phyloP scores from a whole-genome alignment of 441 rosid species.

The Eutrema salsugineum region DNA sequence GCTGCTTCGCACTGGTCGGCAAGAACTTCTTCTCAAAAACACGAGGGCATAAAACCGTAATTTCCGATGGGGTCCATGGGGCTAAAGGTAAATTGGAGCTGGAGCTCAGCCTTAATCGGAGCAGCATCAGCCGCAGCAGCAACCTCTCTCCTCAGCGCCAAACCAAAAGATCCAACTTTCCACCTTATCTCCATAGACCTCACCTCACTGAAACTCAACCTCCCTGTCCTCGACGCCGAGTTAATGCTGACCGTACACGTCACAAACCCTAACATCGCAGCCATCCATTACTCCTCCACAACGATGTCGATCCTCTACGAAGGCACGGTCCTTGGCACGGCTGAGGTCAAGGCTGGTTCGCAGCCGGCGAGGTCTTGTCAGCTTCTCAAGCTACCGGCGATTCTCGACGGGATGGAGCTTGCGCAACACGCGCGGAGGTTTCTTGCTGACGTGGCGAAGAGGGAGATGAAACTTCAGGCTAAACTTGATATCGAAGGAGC shows the following conservation, averaged over 20 bases:
- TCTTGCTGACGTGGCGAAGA: conserved; percentile 59
- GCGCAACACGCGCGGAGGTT: conserved; percentile 70
- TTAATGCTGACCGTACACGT: conserved; percentile 78
- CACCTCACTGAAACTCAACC: conserved; percentile 71
- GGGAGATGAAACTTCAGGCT: conserved; percentile 79
- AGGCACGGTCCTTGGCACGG: conserved; percentile 73
- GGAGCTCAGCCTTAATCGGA: conserved; percentile 67
- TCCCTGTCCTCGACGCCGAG: conserved; percentile 74
- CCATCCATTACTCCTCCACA: conserved; percentile 67
- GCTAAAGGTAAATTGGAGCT: conserved; percentile 60
- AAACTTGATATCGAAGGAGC: conserved; percentile 55
- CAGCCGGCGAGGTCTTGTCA: conserved; percentile 68
- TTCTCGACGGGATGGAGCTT: conserved; percentile 73
- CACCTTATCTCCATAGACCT: conserved; percentile 68
- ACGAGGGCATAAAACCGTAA: neutral
- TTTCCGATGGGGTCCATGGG: conserved; percentile 26
- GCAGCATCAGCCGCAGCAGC: conserved; percentile 59
- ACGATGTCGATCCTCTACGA: conserved; percentile 82
- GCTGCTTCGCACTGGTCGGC: neutral
- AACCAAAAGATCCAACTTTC: conserved; percentile 82
- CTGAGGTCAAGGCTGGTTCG: conserved; percentile 62
- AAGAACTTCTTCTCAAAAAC: neutral
- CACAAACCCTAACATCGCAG: conserved; percentile 68
- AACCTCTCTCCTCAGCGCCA: conserved; percentile 42
- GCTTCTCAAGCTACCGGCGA: conserved; percentile 56